Evolutionary conservation across 2,329 filamentous ascomycete genomes (phyloP).

Genomic region (Alternaria panax): DNA sequence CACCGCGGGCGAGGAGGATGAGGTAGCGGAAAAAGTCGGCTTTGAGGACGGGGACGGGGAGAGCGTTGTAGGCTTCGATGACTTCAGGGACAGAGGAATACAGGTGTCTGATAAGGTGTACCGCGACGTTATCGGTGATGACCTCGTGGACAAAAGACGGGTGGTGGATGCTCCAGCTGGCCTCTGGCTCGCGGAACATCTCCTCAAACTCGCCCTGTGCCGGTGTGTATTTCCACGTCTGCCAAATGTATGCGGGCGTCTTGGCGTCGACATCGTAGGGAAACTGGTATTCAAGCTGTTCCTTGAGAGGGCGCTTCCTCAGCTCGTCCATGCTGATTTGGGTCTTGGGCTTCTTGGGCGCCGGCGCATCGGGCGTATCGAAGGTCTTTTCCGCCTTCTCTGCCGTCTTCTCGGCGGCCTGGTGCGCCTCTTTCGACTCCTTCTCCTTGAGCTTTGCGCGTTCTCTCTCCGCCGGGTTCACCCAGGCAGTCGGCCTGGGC

Average conservation of each 20-base stretch:
- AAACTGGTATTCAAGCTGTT: slow-evolving; percentile 90
- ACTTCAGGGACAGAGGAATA: slow-evolving; percentile 72
- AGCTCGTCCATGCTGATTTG: slow-evolving; percentile 75
- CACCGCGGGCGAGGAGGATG: slow-evolving; percentile 76
- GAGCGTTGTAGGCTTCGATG: slow-evolving; percentile 58
- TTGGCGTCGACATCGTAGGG: slow-evolving; percentile 88
- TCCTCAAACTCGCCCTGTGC: slow-evolving; percentile 76
- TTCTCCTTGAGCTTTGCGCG: slow-evolving; percentile 18
- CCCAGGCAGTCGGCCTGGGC: slow-evolving; percentile 45
- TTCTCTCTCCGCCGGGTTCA: slow-evolving; percentile 32
- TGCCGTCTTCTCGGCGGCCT: slow-evolving; percentile 10
- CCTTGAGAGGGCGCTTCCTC: slow-evolving; percentile 73
- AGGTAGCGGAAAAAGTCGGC: slow-evolving; percentile 74
- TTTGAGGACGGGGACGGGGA: slow-evolving; percentile 63
- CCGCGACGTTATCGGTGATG: slow-evolving; percentile 87
- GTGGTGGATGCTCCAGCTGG: slow-evolving; percentile 86
- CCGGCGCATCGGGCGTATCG: slow-evolving; percentile 36
- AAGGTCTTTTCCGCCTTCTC: slow-evolving; percentile 39
- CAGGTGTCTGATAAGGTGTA: slow-evolving; percentile 81
- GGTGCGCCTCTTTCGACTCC: slow-evolving; percentile 17
- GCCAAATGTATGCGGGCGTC: slow-evolving; percentile 98
- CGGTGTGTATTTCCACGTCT: slow-evolving; percentile 94
- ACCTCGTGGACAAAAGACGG: slow-evolving; percentile 96
- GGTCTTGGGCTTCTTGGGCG: slow-evolving; percentile 54
- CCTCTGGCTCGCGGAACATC: slow-evolving; percentile 80